A percentile compares a stretch with the other conserved stretches of the same genome.
These are phyloP conservation scores for Backusella psychrophila DNA, from an alignment of 192 early-diverging fungal genomes.

Conservation along the genomic window DNA sequence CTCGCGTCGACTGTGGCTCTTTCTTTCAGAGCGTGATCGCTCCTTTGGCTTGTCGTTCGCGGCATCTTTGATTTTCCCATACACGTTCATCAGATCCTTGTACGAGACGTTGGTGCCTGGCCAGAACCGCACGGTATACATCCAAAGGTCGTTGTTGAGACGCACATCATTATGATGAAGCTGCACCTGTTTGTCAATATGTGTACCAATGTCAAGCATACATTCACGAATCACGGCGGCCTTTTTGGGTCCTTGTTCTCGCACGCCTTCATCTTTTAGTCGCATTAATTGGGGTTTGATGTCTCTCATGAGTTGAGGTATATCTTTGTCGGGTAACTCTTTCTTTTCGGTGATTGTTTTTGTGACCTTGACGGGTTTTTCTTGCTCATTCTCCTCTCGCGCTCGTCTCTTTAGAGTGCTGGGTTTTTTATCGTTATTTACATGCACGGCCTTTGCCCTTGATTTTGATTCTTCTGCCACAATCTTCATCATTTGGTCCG, in stretches of 20 bases:
- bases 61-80: slow-evolving; percentile 41
- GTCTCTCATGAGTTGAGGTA: slow-evolving; percentile 67
- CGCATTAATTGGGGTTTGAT: slow-evolving; percentile 58
- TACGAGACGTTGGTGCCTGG: slow-evolving; percentile 52
- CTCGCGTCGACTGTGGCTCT: background rate
- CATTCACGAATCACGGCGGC: slow-evolving; percentile 51
- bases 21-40: slow-evolving; percentile 18
- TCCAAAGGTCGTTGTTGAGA: slow-evolving; percentile 62
- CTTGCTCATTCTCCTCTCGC: background rate
- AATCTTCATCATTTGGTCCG: slow-evolving; percentile 87
- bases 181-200: slow-evolving; percentile 44
- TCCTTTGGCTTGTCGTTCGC: slow-evolving; percentile 11
- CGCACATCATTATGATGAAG: slow-evolving; percentile 23
- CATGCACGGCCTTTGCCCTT: background rate
- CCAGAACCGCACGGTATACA: slow-evolving; percentile 69
- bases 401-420: background rate
- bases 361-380: background rate
- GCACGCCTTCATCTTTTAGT: slow-evolving; percentile 44
- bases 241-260: slow-evolving; percentile 35
- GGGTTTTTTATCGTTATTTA: background rate
- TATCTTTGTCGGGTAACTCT: slow-evolving; percentile 46
- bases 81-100: slow-evolving; percentile 51
- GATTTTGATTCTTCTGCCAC: slow-evolving; percentile 65
- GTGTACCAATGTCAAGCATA: slow-evolving; percentile 52
- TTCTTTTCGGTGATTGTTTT: slow-evolving; percentile 1